Percentiles rank a stretch among this genome's conserved stretches.
phyloP scores from a whole-genome alignment of 2,329 filamentous ascomycete species.

The Aotearoamyces nothofagi region DNA sequence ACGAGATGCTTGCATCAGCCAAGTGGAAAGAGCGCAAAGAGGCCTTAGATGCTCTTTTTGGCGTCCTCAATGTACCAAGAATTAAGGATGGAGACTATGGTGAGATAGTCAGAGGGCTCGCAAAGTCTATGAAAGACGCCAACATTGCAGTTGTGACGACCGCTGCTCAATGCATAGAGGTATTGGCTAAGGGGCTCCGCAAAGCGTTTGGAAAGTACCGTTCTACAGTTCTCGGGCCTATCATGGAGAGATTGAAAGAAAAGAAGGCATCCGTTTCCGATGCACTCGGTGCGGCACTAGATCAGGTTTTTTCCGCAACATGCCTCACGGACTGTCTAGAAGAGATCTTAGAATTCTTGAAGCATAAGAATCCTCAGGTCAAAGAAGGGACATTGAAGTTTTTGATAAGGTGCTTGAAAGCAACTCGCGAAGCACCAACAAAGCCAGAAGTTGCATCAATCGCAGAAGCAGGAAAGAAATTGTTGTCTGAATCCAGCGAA shows the following conservation, averaged over 20 bases:
- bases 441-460: slow-evolving; percentile 75
- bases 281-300: slow-evolving; percentile 71
- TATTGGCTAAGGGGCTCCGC: slow-evolving; percentile 73
- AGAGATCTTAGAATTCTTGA: slow-evolving; percentile 70
- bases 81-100: slow-evolving; percentile 86
- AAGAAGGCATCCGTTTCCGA: slow-evolving; percentile 87
- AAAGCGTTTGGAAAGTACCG: slow-evolving; percentile 70
- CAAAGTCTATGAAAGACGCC: slow-evolving; percentile 98
- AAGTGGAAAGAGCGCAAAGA: slow-evolving; percentile 99
- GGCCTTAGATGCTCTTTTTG: slow-evolving; percentile 67
- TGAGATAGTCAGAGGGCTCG: slow-evolving; percentile 69
- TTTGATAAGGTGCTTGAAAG: slow-evolving; percentile 73
- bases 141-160: slow-evolving; percentile 90
- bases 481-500: slow-evolving; percentile 80
- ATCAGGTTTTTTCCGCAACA: slow-evolving; percentile 51
- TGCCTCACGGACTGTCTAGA: slow-evolving; percentile 76
- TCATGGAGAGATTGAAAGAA: slow-evolving; percentile 92
- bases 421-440: slow-evolving; percentile 67
- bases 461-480: slow-evolving; percentile 77
- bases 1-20: slow-evolving; percentile 70
- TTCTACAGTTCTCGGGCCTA: slow-evolving; percentile 65
- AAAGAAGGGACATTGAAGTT: slow-evolving; percentile 94
- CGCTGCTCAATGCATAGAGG: slow-evolving; percentile 84
- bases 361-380: slow-evolving; percentile 93
- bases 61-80: slow-evolving; percentile 64